Evolutionary conservation across 1,284 basidiomycete genomes (phyloP).

Genomic region (Cystobasidiaceae sp.): DNA sequence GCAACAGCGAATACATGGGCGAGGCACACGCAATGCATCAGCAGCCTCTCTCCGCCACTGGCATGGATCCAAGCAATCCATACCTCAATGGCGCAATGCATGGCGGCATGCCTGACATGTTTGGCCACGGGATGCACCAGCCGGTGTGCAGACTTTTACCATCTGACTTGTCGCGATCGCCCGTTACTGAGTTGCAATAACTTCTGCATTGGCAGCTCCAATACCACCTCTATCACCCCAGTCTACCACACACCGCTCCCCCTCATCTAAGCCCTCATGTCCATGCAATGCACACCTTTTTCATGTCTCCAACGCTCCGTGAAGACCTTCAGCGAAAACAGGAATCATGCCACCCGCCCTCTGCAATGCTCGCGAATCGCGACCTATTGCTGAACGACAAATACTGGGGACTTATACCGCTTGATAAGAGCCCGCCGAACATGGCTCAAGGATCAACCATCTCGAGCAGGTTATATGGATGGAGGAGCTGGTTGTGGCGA

Average conservation of each 20-base stretch:
- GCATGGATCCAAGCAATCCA: background rate
- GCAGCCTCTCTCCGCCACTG: too few relatives aligned
- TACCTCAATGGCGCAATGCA: slow-evolving; percentile 9
- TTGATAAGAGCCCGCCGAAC: slow-evolving; percentile 33
- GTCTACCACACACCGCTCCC: slow-evolving; percentile 53
- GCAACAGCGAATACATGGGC: background rate
- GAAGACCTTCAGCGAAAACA: slow-evolving; percentile 74
- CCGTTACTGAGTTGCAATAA: too few relatives aligned
- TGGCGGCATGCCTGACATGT: slow-evolving; percentile 7
- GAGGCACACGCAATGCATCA: slow-evolving; percentile 6
- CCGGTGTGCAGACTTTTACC: background rate
- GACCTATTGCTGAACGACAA: slow-evolving; percentile 29
- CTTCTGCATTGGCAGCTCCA: slow-evolving; percentile 54
- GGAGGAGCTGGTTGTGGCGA: slow-evolving; percentile 41
- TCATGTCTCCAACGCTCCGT: slow-evolving; percentile 67
- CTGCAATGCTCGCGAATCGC: background rate
- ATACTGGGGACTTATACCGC: slow-evolving; percentile 36
- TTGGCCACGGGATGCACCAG: slow-evolving; percentile 16
- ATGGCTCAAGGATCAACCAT: slow-evolving; percentile 10
- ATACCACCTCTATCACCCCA: slow-evolving; percentile 80
- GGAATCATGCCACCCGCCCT: slow-evolving; percentile 53
- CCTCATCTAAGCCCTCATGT: slow-evolving; percentile 47
- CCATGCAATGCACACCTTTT: slow-evolving; percentile 51
- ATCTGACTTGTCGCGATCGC: too few relatives aligned
- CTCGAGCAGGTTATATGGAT: slow-evolving; percentile 12